Percentiles rank a stretch among this genome's conserved stretches.
phyloP scores from a whole-genome alignment of 139 green algal genomes.

The Diplosphaera chodatii region DNA sequence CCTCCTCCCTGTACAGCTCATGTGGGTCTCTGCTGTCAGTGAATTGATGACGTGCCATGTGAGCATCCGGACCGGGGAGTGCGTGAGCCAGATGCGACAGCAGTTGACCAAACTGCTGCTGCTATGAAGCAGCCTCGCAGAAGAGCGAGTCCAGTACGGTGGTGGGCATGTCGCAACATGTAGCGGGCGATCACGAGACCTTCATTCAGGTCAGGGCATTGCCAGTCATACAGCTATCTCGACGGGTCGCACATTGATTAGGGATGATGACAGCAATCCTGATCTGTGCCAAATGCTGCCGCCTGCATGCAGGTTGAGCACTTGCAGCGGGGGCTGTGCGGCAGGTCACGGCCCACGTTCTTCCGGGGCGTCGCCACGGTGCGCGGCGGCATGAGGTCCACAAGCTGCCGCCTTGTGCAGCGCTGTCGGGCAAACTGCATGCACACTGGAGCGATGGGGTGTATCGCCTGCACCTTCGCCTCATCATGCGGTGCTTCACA shows the following conservation, averaged over 20 bases:
- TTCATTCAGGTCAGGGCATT: conserved; percentile 59
- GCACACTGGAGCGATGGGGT: too few relatives aligned
- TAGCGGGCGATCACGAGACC: conserved; percentile 67
- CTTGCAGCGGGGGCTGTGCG: conserved; percentile 82
- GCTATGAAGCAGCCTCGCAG: not conserved
- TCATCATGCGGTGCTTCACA: too few relatives aligned
- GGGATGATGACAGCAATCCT: too few relatives aligned
- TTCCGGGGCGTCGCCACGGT: conserved; percentile 97
- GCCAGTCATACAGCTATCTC: too few relatives aligned
- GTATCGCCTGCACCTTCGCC: too few relatives aligned
- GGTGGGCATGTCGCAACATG: conserved; percentile 38
- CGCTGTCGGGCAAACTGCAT: too few relatives aligned
- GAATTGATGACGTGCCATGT: too few relatives aligned
- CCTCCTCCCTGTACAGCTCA: conserved; percentile 61
- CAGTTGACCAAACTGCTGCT: too few relatives aligned
- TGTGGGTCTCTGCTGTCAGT: conserved; percentile 10
- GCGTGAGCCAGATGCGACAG: too few relatives aligned
- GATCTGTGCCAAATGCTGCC: not conserved
- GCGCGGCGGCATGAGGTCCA: not conserved
- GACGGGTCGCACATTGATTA: too few relatives aligned
- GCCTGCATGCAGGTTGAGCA: conserved; percentile 45
- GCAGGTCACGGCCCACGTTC: conserved; percentile 80
- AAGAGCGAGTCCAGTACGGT: conserved; percentile 38
- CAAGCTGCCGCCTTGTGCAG: too few relatives aligned
- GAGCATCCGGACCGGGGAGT: too few relatives aligned